A percentile compares a stretch with the other conserved stretches of the same genome.
phyloP scores from a whole-genome alignment of 1,284 basidiomycete species.

The Irpex sp. region DNA sequence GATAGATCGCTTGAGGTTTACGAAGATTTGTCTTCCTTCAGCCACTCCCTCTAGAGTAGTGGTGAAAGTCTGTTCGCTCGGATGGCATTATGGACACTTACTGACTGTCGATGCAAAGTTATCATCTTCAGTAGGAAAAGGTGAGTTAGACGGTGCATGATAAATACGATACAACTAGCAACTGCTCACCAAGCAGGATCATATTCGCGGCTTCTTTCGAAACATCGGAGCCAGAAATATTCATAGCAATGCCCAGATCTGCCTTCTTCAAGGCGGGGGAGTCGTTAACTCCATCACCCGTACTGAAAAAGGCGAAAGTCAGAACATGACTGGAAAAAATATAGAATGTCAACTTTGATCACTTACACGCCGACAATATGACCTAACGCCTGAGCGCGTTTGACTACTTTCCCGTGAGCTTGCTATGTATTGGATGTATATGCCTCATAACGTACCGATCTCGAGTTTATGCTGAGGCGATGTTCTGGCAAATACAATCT shows the following conservation, averaged over 20 bases:
- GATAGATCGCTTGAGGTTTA: slow-evolving; percentile 66
- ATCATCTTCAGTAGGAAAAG: slow-evolving; percentile 41
- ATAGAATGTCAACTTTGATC: not conserved
- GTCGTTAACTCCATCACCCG: slow-evolving; percentile 70
- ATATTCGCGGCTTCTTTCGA: slow-evolving; percentile 74
- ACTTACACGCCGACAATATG: slow-evolving; percentile 70
- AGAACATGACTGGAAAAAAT: slow-evolving; percentile 2
- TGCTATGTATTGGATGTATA: not conserved
- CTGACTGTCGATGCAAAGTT: slow-evolving; percentile 70
- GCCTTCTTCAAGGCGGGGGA: slow-evolving; percentile 70
- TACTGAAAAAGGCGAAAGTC: slow-evolving; percentile 19
- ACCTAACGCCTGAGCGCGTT: slow-evolving; percentile 65
- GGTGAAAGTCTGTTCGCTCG: not conserved
- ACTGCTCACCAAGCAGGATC: slow-evolving; percentile 53
- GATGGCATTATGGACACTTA: slow-evolving; percentile 32
- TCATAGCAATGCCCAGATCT: slow-evolving; percentile 74
- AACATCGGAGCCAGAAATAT: slow-evolving; percentile 68
- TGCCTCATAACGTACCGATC: slow-evolving; percentile 40
- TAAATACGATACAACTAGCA: too few relatives aligned
- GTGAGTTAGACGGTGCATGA: slow-evolving; percentile 2
- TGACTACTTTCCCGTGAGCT: slow-evolving; percentile 37
- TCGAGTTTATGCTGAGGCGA: slow-evolving; percentile 72
- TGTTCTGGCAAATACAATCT: slow-evolving; percentile 70
- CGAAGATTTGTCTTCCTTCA: slow-evolving; percentile 67
- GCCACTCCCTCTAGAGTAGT: slow-evolving; percentile 53